Conservation (phyloP, 2,329 filamentous ascomycete genomes). For the Paecilomyces variotii region DNA sequence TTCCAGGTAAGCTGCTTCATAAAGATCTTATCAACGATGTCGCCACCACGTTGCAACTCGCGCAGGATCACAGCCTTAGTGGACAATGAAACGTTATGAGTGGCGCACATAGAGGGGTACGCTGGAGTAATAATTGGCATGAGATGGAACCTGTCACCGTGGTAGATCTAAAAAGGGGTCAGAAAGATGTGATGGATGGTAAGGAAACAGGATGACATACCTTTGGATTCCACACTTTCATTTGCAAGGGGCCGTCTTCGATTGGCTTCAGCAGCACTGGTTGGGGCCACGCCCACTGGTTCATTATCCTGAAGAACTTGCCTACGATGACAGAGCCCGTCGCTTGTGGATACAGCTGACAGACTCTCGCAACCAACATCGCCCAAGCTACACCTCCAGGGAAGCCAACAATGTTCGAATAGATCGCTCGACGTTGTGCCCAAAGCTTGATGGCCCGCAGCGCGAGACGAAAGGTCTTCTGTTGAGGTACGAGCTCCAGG, state of each 20-base stretch:
- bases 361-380: constrained; percentile 92
- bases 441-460: constrained; percentile 91
- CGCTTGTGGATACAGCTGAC: constrained; percentile 90
- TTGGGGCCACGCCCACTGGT: constrained; percentile 85
- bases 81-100: constrained; percentile 84
- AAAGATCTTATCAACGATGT: constrained; percentile 74
- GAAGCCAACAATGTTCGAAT: constrained; percentile 93
- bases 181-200: neutral
- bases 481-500: constrained; percentile 76
- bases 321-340: constrained; percentile 79
- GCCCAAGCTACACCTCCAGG: constrained; percentile 97
- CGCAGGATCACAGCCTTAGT: constrained; percentile 76
- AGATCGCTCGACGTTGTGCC: constrained; percentile 86
- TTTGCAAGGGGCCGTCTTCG: constrained; percentile 70
- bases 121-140: constrained; percentile 99
- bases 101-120: constrained; percentile 96
- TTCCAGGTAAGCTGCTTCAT: constrained; percentile 71
- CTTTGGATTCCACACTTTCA: constrained; percentile 91
- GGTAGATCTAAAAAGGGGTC: constrained; percentile 55
- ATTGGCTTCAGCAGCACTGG: constrained; percentile 87
- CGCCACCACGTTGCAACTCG: constrained; percentile 69
- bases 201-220: constrained; percentile 37
- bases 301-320: constrained; percentile 92
- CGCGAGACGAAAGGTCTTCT: constrained; percentile 81
- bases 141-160: constrained; percentile 71